Evolutionary conservation across 371 early-diverging fungal genomes (phyloP).

Genomic region (Capillidium rhysosporum): DNA sequence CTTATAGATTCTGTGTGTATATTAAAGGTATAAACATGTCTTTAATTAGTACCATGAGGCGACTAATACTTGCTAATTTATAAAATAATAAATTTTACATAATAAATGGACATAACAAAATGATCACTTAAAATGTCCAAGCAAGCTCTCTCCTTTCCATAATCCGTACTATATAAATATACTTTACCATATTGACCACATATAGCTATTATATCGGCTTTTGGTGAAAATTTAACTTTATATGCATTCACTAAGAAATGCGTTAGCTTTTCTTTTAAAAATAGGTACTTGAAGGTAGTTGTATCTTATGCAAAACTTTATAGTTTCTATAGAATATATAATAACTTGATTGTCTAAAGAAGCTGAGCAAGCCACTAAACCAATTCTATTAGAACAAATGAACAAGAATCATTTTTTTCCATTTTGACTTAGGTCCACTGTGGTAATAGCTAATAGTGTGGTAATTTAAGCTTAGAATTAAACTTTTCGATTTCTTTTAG

Average conservation of each 20-base stretch:
- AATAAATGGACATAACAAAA: constrained; percentile 1
- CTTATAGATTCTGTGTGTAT: neutral
- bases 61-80: neutral
- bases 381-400: neutral
- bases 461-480: neutral
- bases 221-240: neutral
- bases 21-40: neutral
- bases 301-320: neutral
- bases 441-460: neutral
- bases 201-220: neutral
- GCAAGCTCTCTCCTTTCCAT: neutral
- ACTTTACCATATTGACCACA: constrained; percentile 2
- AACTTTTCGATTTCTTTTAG: neutral
- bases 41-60: constrained; percentile 3
- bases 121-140: neutral
- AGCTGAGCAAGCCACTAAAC: neutral
- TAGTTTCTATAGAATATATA: neutral
- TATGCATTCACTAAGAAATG: neutral
- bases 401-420: neutral
- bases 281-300: neutral
- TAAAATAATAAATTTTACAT: neutral
- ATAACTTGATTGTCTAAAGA: neutral
- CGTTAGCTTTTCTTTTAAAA: neutral
- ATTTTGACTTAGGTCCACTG: neutral
- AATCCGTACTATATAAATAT: neutral